Percentiles rank a stretch among this genome's conserved stretches.
Evolutionary conservation across 495 filamentous ascomycete genomes (phyloP).

Genomic region (Tuber calosporum): DNA sequence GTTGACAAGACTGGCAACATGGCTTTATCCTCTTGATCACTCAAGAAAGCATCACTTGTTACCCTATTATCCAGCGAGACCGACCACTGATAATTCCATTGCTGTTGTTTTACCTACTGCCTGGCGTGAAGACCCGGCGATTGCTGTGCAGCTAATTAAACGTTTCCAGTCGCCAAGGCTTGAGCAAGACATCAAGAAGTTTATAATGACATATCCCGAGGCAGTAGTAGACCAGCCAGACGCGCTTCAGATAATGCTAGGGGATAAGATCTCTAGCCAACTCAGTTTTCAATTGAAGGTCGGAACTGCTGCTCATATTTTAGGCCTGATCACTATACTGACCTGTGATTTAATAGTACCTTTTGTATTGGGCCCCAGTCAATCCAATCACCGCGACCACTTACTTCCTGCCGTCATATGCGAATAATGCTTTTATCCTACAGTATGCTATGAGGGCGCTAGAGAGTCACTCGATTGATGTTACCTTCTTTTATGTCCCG

Average conservation of each 20-base stretch:
- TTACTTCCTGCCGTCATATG: conserved; percentile 84
- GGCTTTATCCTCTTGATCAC: conserved; percentile 78
- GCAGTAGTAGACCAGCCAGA: conserved; percentile 71
- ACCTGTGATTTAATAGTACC: conserved; percentile 52
- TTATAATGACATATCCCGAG: conserved; percentile 73
- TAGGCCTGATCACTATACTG: conserved; percentile 42
- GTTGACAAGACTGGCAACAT: conserved; percentile 71
- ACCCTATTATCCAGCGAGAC: conserved; percentile 38
- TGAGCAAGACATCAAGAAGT: conserved; percentile 63
- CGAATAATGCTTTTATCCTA: conserved; percentile 87
- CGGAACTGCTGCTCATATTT: conserved; percentile 23
- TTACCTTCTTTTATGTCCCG: conserved; percentile 97
- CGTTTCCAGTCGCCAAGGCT: conserved; percentile 72
- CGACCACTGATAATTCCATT: conserved; percentile 42
- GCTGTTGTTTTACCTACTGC: conserved; percentile 64
- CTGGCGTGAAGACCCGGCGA: conserved; percentile 71
- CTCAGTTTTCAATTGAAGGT: conserved; percentile 72
- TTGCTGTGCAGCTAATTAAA: conserved; percentile 72
- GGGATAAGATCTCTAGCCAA: conserved; percentile 64
- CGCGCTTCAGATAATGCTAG: conserved; percentile 73
- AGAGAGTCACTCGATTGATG: conserved; percentile 85
- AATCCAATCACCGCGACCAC: conserved; percentile 89
- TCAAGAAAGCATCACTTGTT: conserved; percentile 50
- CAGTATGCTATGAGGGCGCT: conserved; percentile 96
- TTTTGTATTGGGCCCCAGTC: conserved; percentile 89